Conservation (phyloP, 176 grass and related monocot species). For the Avena insularis region DNA sequence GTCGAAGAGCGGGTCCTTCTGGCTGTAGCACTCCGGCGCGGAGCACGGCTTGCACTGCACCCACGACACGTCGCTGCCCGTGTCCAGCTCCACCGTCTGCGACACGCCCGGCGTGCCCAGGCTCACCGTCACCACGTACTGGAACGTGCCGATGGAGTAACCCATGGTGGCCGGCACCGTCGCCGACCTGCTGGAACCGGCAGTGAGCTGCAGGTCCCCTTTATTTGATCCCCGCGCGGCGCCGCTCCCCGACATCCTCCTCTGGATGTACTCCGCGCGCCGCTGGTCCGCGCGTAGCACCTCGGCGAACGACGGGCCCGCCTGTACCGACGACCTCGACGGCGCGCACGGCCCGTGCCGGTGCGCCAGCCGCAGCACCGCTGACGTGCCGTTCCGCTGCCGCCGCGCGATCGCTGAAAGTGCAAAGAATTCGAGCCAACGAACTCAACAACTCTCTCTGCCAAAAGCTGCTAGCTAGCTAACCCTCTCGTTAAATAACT, state of each 20-base stretch:
- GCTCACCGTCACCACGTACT: conserved; percentile 78
- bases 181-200: conserved; percentile 26
- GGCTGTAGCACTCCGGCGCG: conserved; percentile 58
- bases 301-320: conserved; percentile 38
- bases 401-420: conserved; percentile 27
- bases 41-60: conserved; percentile 80
- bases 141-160: conserved; percentile 55
- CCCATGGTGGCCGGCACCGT: conserved; percentile 52
- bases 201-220: neutral
- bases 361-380: conserved; percentile 64
- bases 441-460: neutral
- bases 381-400: conserved; percentile 30
- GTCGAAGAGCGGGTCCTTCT: conserved; percentile 72
- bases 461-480: neutral
- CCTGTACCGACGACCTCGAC: conserved; percentile 6
- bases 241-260: conserved; percentile 23
- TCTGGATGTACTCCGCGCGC: conserved; percentile 64
- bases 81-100: conserved; percentile 77
- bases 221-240: neutral
- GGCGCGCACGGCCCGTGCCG: conserved; percentile 73
- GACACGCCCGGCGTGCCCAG: conserved; percentile 65
- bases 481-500: neutral
- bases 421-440: neutral
- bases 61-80: conserved; percentile 89
- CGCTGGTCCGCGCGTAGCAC: conserved; percentile 66